Evolutionary conservation across 352 stramenopile genomes (phyloP).

Genomic region (Globisporangium megalacanthum): DNA sequence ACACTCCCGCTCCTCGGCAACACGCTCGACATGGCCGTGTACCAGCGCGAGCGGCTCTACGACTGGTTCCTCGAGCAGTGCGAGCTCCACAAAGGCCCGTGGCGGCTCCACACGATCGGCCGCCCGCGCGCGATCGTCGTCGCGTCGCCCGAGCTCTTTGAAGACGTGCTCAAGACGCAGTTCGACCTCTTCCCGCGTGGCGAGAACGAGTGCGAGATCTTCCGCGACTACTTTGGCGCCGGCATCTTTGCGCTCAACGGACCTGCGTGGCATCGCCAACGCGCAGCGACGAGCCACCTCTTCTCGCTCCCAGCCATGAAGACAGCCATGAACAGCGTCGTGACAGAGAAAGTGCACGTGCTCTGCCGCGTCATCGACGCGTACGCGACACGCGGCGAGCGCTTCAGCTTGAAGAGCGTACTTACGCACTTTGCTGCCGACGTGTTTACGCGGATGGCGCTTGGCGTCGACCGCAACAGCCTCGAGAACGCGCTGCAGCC

Average conservation of each 20-base stretch:
- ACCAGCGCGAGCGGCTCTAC: constrained; percentile 42
- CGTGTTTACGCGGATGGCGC: constrained; percentile 49
- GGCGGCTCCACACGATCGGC: constrained; percentile 31
- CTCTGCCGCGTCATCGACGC: constrained; percentile 29
- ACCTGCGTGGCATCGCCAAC: constrained; percentile 59
- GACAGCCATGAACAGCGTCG: constrained; percentile 41
- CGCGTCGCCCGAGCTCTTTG: constrained; percentile 34
- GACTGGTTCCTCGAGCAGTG: constrained; percentile 62
- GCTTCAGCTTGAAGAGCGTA: constrained; percentile 45
- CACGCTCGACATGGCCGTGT: constrained; percentile 41
- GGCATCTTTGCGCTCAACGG: constrained; percentile 77
- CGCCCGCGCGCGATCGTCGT: constrained; percentile 36
- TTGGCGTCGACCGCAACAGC: constrained; percentile 36
- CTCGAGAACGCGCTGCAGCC: constrained; percentile 19
- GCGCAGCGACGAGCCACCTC: constrained; percentile 86
- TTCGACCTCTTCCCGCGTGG: constrained; percentile 82
- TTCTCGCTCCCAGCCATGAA: constrained; percentile 65
- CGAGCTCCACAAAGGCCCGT: constrained; percentile 31
- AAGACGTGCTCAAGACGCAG: constrained; percentile 58
- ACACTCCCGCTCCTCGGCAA: constrained; percentile 52
- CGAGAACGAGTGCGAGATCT: constrained; percentile 21
- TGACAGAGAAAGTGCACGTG: constrained; percentile 32
- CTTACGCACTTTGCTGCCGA: constrained; percentile 59
- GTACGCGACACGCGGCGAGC: constrained; percentile 7
- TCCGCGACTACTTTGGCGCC: constrained; percentile 60